Percentiles rank a stretch among this genome's conserved stretches.
These are phyloP conservation scores for Funneliformis caledonium DNA, from an alignment of 371 early-diverging fungal species.

Conservation along the genomic window DNA sequence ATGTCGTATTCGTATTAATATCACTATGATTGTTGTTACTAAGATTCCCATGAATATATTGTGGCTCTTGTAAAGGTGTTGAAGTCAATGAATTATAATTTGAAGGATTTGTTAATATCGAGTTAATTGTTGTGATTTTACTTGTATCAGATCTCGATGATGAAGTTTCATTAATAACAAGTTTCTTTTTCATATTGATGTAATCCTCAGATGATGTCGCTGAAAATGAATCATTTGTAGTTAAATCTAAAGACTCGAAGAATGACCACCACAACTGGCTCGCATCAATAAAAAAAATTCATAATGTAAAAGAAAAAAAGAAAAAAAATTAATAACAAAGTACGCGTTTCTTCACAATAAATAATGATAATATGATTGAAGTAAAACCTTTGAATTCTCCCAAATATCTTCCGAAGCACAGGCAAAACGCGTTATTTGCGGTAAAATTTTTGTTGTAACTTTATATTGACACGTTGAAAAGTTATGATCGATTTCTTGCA, in stretches of 20 bases:
- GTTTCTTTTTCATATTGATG: conserved; percentile 2
- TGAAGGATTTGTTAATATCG: neutral
- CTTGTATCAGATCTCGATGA: neutral
- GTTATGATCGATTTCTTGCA: conserved; percentile 59
- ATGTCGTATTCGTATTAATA: neutral
- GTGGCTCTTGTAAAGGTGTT: conserved; percentile 11
- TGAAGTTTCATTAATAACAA: neutral
- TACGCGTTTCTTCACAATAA: neutral
- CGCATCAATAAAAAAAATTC: neutral
- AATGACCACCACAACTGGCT: conserved; percentile 35
- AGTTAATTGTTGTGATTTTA: neutral
- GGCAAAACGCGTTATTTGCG: conserved; percentile 51
- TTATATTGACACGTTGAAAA: conserved; percentile 56
- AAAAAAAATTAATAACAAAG: neutral
- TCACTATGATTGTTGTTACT: neutral
- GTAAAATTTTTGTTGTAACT: conserved; percentile 48
- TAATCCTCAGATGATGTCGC: neutral
- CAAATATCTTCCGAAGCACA: conserved; percentile 48
- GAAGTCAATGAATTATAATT: neutral
- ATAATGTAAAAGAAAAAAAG: neutral
- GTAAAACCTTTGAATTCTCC: conserved; percentile 50
- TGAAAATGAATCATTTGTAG: neutral
- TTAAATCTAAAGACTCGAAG: conserved; percentile 35
- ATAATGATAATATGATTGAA: neutral
- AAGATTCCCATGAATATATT: neutral